Evolutionary conservation across 2,329 filamentous ascomycete genomes (phyloP).

Genomic region (Gnomoniopsis sp.): DNA sequence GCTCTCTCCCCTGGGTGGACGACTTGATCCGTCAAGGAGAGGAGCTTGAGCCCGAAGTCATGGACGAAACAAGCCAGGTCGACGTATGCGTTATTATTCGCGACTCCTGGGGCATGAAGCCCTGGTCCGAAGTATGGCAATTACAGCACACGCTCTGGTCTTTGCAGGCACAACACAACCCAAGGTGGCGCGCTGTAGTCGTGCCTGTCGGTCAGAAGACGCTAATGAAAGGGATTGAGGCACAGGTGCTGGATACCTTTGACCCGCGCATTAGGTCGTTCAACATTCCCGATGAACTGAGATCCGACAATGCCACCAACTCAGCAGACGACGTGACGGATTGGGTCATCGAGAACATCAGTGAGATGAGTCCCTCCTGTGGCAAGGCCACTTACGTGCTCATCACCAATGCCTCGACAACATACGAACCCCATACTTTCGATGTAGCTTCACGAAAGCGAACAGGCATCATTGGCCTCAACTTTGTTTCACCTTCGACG

Average conservation of each 20-base stretch:
- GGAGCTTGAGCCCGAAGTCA: neutral
- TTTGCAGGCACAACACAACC: slow-evolving; percentile 5
- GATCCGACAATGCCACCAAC: neutral
- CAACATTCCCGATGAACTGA: neutral
- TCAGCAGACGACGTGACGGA: slow-evolving; percentile 1
- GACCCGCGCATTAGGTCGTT: slow-evolving; percentile 7
- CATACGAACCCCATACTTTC: neutral
- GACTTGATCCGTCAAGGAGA: slow-evolving; percentile 9
- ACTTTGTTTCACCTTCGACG: neutral
- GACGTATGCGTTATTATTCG: slow-evolving; percentile 14
- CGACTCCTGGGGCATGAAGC: neutral
- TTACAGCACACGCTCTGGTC: slow-evolving; percentile 9
- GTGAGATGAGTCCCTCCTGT: neutral
- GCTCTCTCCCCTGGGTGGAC: slow-evolving; percentile 7
- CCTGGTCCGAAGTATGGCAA: neutral
- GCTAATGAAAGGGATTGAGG: neutral
- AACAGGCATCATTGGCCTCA: neutral
- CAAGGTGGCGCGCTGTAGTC: slow-evolving; percentile 12
- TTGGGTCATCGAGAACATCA: slow-evolving; percentile 1
- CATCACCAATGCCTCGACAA: neutral
- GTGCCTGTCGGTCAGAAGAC: neutral
- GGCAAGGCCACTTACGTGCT: neutral
- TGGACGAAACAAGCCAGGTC: neutral
- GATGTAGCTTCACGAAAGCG: neutral
- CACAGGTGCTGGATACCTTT: slow-evolving; percentile 7